Conservation (phyloP, 441 rosid genomes). For the Macaranga tanarius region DNA sequence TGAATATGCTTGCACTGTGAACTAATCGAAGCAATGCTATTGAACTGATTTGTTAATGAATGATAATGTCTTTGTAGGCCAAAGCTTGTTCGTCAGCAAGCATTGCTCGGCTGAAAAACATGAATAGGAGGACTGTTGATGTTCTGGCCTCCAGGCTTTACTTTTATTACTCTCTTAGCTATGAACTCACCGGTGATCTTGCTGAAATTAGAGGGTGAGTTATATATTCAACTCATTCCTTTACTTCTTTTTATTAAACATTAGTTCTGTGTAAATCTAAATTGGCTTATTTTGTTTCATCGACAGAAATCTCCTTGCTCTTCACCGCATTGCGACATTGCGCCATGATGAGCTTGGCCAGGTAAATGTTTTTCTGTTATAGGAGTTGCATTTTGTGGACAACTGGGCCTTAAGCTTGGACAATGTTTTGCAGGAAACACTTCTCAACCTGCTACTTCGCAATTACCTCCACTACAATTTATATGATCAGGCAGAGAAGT, state of each 20-base stretch:
- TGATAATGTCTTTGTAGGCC: slow-evolving; percentile 37
- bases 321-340: slow-evolving; percentile 64
- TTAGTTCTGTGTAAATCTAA: slow-evolving; percentile 13
- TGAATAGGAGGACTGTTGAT: slow-evolving; percentile 74
- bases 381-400: background rate
- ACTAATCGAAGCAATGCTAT: background rate
- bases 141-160: slow-evolving; percentile 68
- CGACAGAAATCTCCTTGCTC: slow-evolving; percentile 53
- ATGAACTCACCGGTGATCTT: slow-evolving; percentile 66
- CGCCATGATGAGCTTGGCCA: slow-evolving; percentile 75
- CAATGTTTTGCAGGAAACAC: slow-evolving; percentile 56
- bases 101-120: slow-evolving; percentile 53
- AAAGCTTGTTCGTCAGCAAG: slow-evolving; percentile 68
- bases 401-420: slow-evolving; percentile 12
- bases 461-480: slow-evolving; percentile 76
- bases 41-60: background rate
- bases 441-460: slow-evolving; percentile 66
- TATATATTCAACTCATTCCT: background rate
- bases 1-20: background rate
- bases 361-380: slow-evolving; percentile 31
- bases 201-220: slow-evolving; percentile 73
- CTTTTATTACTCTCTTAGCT: slow-evolving; percentile 70
- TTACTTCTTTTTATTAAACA: background rate
- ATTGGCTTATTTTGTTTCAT: slow-evolving; percentile 10
- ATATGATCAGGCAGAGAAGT: slow-evolving; percentile 80